Percentiles rank a stretch among this genome's conserved stretches.
phyloP scores from a whole-genome alignment of 495 filamentous ascomycete species.

The Neurospora intermedia region DNA sequence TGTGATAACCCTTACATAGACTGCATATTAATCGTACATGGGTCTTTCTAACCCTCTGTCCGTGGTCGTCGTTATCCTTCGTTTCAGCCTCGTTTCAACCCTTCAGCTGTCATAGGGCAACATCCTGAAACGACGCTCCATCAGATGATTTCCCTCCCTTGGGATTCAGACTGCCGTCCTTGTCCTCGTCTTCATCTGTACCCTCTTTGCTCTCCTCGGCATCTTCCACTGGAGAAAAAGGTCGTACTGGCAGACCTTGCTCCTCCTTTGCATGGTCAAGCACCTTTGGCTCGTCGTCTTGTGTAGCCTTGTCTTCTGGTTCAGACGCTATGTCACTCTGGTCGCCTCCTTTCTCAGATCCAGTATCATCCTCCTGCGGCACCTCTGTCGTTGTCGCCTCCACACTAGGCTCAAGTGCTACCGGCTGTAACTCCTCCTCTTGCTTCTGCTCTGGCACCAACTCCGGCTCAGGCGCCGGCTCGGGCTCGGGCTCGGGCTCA shows the following conservation, averaged over 20 bases:
- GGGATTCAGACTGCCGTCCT: conserved; percentile 17
- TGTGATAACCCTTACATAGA: background rate
- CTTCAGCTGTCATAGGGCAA: conserved; percentile 30
- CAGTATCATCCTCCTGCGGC: conserved; percentile 13
- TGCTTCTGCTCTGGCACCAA: background rate
- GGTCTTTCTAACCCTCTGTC: background rate
- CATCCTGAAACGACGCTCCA: conserved; percentile 43
- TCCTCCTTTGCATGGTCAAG: conserved; percentile 42
- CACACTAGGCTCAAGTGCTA: conserved; percentile 10
- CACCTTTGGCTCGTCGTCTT: conserved; percentile 45
- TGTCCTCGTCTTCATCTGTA: conserved; percentile 25
- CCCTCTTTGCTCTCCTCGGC: conserved; percentile 21
- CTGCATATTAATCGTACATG: background rate
- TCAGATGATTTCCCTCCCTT: conserved; percentile 32
- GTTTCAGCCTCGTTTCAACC: background rate
- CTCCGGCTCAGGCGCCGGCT: conserved; percentile 3
- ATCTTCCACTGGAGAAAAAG: conserved; percentile 24
- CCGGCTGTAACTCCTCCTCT: background rate
- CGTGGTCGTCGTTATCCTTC: background rate
- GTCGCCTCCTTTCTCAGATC: conserved; percentile 17
- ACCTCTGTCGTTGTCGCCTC: conserved; percentile 15
- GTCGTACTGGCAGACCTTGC: conserved; percentile 35
- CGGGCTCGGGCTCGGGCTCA: conserved; percentile 10
- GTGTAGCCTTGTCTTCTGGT: conserved; percentile 23
- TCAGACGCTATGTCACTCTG: conserved; percentile 16